Evolutionary conservation across 2,329 filamentous ascomycete species (phyloP).

Genomic region (Lasiodiplodia citricola): DNA sequence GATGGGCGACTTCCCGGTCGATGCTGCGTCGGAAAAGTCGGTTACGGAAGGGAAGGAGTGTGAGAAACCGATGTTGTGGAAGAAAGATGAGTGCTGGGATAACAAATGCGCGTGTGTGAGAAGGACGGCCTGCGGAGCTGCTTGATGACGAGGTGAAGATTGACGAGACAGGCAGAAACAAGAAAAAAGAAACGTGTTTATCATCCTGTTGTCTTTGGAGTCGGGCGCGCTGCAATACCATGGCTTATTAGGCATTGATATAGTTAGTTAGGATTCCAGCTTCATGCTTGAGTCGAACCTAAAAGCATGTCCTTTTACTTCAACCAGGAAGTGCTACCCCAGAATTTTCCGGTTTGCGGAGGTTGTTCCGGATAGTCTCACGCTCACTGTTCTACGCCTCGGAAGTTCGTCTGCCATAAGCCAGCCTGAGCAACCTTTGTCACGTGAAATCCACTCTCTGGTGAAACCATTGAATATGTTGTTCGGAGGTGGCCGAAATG

Average conservation of each 20-base stretch:
- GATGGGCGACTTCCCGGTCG: neutral
- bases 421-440: neutral
- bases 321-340: neutral
- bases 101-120: neutral
- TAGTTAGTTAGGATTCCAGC: neutral
- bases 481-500: neutral
- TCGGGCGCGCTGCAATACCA: neutral
- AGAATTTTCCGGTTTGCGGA: neutral
- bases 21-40: neutral
- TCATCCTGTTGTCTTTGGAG: neutral
- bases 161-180: neutral
- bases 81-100: constrained; percentile 11
- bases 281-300: neutral
- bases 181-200: neutral
- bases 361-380: neutral
- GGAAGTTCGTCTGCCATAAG: neutral
- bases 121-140: neutral
- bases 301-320: neutral
- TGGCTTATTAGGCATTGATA: neutral
- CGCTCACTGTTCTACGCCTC: neutral
- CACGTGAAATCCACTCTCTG: neutral
- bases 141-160: neutral
- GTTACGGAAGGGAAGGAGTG: too few relatives aligned
- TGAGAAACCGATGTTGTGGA: neutral
- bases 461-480: neutral